These are phyloP conservation scores for Pseudogymnoascus sp. DNA, from an alignment of 2,329 filamentous ascomycete species.

Conservation along the genomic window DNA sequence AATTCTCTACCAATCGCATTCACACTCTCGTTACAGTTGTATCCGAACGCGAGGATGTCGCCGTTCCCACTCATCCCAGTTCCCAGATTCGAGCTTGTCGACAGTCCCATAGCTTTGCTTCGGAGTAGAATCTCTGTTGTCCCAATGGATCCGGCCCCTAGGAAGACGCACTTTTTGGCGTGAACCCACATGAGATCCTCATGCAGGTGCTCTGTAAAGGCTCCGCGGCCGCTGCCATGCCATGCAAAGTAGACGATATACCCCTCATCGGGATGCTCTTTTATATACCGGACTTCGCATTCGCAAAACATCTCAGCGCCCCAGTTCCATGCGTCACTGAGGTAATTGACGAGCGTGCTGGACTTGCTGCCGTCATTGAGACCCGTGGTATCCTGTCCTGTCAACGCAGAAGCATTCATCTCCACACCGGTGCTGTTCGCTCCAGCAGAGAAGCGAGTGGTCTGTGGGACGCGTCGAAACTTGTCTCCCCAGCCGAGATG, in stretches of 20 bases:
- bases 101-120: slow-evolving; percentile 49
- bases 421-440: slow-evolving; percentile 56
- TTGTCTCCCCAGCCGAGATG: slow-evolving; percentile 41
- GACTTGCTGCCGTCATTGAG: slow-evolving; percentile 62
- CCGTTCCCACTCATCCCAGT: slow-evolving; percentile 58
- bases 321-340: slow-evolving; percentile 64
- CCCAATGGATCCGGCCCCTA: slow-evolving; percentile 56
- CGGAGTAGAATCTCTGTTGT: slow-evolving; percentile 58
- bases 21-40: slow-evolving; percentile 48
- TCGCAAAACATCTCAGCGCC: slow-evolving; percentile 64
- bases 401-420: slow-evolving; percentile 51
- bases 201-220: slow-evolving; percentile 46
- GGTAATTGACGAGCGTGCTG: slow-evolving; percentile 56
- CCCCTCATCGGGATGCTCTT: slow-evolving; percentile 44
- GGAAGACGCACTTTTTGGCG: slow-evolving; percentile 55
- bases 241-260: slow-evolving; percentile 58
- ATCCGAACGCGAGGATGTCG: slow-evolving; percentile 57
- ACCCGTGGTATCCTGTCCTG: slow-evolving; percentile 55
- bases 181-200: slow-evolving; percentile 59
- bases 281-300: slow-evolving; percentile 56
- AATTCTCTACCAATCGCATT: slow-evolving; percentile 46
- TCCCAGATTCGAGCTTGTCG: slow-evolving; percentile 49
- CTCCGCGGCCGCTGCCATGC: slow-evolving; percentile 49
- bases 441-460: slow-evolving; percentile 53
- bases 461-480: slow-evolving; percentile 50